Conservation (phyloP, 1,284 basidiomycete genomes). For the Microbotryum intermedium region DNA sequence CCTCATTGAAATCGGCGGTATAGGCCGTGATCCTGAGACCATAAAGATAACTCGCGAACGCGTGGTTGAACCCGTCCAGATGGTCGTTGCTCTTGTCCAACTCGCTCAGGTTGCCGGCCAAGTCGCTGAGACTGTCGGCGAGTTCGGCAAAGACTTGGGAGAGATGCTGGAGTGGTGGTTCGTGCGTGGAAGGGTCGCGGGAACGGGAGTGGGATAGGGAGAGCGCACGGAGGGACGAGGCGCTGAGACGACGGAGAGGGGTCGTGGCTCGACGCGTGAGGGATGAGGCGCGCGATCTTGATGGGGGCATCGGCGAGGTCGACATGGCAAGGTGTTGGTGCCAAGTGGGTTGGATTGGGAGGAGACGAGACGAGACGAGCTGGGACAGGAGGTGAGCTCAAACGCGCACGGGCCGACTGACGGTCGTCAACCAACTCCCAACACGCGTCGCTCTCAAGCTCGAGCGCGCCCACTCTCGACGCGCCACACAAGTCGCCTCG, state of each 20-base stretch:
- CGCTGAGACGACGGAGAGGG: conserved; percentile 23
- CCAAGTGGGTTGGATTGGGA: not conserved
- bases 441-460: too few relatives aligned
- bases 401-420: too few relatives aligned
- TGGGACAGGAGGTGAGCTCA: not conserved
- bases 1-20: conserved; percentile 41
- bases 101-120: conserved; percentile 37
- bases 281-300: conserved; percentile 4
- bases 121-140: conserved; percentile 36
- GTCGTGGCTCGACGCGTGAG: conserved; percentile 19
- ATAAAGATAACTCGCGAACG: conserved; percentile 39
- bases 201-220: conserved; percentile 20
- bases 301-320: not conserved
- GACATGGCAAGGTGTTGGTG: not conserved
- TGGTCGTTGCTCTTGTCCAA: conserved; percentile 34
- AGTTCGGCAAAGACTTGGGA: conserved; percentile 37
- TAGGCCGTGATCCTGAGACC: conserved; percentile 41
- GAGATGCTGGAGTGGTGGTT: conserved; percentile 37
- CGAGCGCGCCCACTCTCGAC: too few relatives aligned
- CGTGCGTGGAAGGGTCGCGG: not conserved
- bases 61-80: conserved; percentile 40
- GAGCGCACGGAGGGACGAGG: conserved; percentile 17
- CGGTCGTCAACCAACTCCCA: too few relatives aligned
- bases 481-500: too few relatives aligned
- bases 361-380: not conserved